These are phyloP conservation scores for Elongisporangium prolatum DNA, from an alignment of 352 stramenopile genomes.

Conservation along the genomic window DNA sequence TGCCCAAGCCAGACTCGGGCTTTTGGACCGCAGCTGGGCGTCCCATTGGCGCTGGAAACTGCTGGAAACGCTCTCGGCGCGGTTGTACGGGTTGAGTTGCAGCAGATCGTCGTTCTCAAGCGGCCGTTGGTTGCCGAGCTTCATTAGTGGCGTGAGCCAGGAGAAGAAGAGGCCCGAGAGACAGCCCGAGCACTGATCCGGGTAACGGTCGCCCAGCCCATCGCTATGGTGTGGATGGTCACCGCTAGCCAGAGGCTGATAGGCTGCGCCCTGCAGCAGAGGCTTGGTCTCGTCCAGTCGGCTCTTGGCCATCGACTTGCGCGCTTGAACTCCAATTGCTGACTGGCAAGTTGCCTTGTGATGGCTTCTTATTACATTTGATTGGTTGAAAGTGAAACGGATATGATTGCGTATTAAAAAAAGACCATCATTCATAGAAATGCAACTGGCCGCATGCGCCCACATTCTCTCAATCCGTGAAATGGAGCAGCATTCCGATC, in stretches of 20 bases:
- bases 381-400: too few species aligned
- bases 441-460: too few species aligned
- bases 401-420: too few species aligned
- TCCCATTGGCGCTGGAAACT: slow-evolving; percentile 42
- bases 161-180: slow-evolving; percentile 58
- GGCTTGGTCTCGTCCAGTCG: slow-evolving; percentile 8
- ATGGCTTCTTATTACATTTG: too few species aligned
- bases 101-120: slow-evolving; percentile 71
- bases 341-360: background rate
- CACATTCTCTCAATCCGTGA: too few species aligned
- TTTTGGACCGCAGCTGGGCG: slow-evolving; percentile 16
- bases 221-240: slow-evolving; percentile 1
- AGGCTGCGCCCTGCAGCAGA: slow-evolving; percentile 12
- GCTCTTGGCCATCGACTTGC: background rate
- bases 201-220: slow-evolving; percentile 46
- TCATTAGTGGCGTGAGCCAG: slow-evolving; percentile 76
- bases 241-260: background rate
- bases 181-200: slow-evolving; percentile 48
- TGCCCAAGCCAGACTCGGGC: slow-evolving; percentile 42
- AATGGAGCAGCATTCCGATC: too few species aligned
- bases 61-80: slow-evolving; percentile 22
- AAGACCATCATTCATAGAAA: too few species aligned
- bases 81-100: slow-evolving; percentile 54
- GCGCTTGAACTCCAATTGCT: background rate
- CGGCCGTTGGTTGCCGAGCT: slow-evolving; percentile 56